A percentile compares a stretch with the other conserved stretches of the same genome.
These are phyloP conservation scores for Suillus hirtellus DNA, from an alignment of 768 basidiomycete genomes.

Conservation along the genomic window DNA sequence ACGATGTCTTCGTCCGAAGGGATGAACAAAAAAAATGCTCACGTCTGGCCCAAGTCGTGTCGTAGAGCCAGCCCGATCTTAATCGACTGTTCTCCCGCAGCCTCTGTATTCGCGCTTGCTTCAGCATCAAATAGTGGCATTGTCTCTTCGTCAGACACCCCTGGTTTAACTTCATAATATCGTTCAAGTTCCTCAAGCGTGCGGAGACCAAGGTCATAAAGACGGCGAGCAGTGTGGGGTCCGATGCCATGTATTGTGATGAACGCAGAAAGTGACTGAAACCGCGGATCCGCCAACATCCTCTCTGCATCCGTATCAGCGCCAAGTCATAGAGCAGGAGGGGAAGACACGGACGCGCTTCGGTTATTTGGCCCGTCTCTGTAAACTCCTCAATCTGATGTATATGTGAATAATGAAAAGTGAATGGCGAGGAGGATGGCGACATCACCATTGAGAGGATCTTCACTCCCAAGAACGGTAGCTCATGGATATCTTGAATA, in stretches of 20 bases:
- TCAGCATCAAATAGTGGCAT: conserved; percentile 25
- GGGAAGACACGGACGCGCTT: conserved; percentile 48
- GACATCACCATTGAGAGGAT: conserved; percentile 47
- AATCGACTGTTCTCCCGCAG: conserved; percentile 43
- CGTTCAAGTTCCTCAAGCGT: conserved; percentile 68
- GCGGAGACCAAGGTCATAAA: conserved; percentile 67
- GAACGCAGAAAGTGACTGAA: conserved; percentile 56
- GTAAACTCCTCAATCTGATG: conserved; percentile 65
- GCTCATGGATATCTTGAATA: conserved; percentile 37
- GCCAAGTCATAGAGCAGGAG: no score
- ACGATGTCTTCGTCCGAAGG: background rate
- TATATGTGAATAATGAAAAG: conserved; percentile 1
- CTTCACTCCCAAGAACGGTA: conserved; percentile 55
- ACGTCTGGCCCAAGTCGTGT: conserved; percentile 55
- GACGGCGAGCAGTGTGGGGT: conserved; percentile 60
- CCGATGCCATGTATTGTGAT: conserved; percentile 74
- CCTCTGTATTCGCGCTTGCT: conserved; percentile 23
- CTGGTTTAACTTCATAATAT: conserved; percentile 48
- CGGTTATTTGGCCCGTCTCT: conserved; percentile 52
- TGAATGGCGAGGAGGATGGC: background rate
- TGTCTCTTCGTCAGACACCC: conserved; percentile 34
- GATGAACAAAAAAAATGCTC: conserved; percentile 14
- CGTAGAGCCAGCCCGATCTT: conserved; percentile 60
- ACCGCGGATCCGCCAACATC: conserved; percentile 51
- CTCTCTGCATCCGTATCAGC: conserved; percentile 39